These are phyloP conservation scores for Penicillium ochrochloron DNA, from an alignment of 495 filamentous ascomycete species.

Conservation along the genomic window DNA sequence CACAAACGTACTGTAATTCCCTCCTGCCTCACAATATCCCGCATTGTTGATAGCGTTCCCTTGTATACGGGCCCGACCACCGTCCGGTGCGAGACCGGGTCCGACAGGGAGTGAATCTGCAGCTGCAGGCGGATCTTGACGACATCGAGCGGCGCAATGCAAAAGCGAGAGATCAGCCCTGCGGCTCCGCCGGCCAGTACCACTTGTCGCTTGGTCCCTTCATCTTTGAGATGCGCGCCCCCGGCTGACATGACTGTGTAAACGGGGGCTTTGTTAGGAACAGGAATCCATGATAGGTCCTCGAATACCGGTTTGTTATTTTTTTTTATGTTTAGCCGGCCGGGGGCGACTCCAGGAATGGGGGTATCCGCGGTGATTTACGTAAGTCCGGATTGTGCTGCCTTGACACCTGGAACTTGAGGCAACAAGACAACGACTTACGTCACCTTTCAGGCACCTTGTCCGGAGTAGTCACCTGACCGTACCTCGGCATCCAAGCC, in stretches of 20 bases:
- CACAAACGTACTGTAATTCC: slow-evolving; percentile 67
- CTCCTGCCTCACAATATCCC: slow-evolving; percentile 74
- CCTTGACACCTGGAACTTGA: neutral
- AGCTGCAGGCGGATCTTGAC: slow-evolving; percentile 96
- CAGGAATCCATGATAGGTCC: slow-evolving; percentile 19
- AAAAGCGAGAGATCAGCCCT: slow-evolving; percentile 91
- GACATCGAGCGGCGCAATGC: slow-evolving; percentile 90
- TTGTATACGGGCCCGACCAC: slow-evolving; percentile 71
- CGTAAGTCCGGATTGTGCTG: slow-evolving; percentile 17
- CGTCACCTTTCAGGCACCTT: neutral
- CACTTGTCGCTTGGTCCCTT: slow-evolving; percentile 85
- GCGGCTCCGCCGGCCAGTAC: slow-evolving; percentile 83
- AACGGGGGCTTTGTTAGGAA: slow-evolving; percentile 9
- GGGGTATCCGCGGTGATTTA: slow-evolving; percentile 16
- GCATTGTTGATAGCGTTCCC: slow-evolving; percentile 78
- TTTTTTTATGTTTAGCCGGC: slow-evolving; percentile 15
- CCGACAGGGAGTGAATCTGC: slow-evolving; percentile 78
- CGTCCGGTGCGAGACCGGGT: slow-evolving; percentile 59
- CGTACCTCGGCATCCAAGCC: slow-evolving; percentile 11
- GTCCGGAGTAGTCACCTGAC: neutral
- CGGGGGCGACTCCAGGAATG: slow-evolving; percentile 23
- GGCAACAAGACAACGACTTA: neutral
- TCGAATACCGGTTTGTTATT: slow-evolving; percentile 13
- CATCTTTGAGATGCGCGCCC: slow-evolving; percentile 84
- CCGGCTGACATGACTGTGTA: slow-evolving; percentile 72